Evolutionary conservation across 192 early-diverging fungal species (phyloP), one percentile per base, ranked within the genome.

Genomic region (Haplosporangium gracile): DNA sequence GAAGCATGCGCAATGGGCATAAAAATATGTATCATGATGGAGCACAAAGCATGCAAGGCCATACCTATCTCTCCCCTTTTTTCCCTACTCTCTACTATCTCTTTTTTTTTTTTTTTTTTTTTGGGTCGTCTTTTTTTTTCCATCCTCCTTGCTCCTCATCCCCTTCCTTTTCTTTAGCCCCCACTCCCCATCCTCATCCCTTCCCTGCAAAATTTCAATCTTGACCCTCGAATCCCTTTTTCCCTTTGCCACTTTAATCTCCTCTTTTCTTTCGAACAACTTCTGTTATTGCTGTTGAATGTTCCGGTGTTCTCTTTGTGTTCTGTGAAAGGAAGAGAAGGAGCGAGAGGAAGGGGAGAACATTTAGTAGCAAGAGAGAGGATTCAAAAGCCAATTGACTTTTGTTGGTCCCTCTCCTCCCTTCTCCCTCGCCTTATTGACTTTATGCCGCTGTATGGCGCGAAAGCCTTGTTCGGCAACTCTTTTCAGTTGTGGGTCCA

Each of bases 381-480:
- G 11, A 29, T 8, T 13, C 5, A n/a, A 65, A 65, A 29, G 29
- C 16, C 60, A 65, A 32, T 65, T 15, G 60, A 18, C 24, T n/a
- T 29, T 11, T 32, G 8, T 29, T 65, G n/a, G 60, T 32, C 60
- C 60, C 49, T 51, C 49, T 5, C 49, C 42, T 5, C 5, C 7
- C 60, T 65, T 65, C 26, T 26, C 9, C 26, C n/a, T 2, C n/a
- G 22, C 24, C 49, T 22, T 18, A 9, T 51, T 51, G 49, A 36
- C 49, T 18, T 18, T 1, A 57, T 24, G 55, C 24, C 10, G n/a
- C 24, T 51, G 18, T 51, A 20, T 51, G 49, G 15, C 49, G 49
- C 49, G 49, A 51, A 65, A 34, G 60, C 60, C 29, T 65, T 65
- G 60, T 34, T 65, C 60, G 60, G 60, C 60, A 63, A 63, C 24